phyloP scores from a whole-genome alignment of 495 filamentous ascomycete species.

The Aspergillus carlsbadensis region DNA sequence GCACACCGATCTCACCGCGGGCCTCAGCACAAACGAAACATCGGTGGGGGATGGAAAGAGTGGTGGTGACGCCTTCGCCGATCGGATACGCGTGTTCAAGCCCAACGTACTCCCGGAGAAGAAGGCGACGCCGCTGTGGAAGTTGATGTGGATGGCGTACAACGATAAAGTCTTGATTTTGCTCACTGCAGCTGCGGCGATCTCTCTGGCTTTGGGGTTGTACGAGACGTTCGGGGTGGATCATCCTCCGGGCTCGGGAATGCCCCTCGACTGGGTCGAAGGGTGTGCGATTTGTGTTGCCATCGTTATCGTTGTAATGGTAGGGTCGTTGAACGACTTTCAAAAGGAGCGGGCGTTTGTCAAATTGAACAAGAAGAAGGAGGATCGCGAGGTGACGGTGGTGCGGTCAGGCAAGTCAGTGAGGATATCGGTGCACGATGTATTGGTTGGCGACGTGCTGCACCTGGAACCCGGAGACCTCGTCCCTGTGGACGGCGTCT shows the following conservation, averaged over 20 bases:
- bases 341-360: slow-evolving; percentile 72
- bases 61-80: slow-evolving; percentile 58
- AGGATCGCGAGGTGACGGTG: slow-evolving; percentile 69
- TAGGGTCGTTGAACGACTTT: slow-evolving; percentile 67
- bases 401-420: slow-evolving; percentile 71
- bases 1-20: slow-evolving; percentile 62
- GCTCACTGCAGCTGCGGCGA: slow-evolving; percentile 71
- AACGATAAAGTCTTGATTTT: slow-evolving; percentile 85
- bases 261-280: slow-evolving; percentile 71
- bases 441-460: slow-evolving; percentile 82
- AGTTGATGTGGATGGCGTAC: slow-evolving; percentile 77
- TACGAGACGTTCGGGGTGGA: slow-evolving; percentile 57
- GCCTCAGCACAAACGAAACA: slow-evolving; percentile 74
- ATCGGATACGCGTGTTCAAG: slow-evolving; percentile 67
- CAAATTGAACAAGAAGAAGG: slow-evolving; percentile 70
- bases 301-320: slow-evolving; percentile 66
- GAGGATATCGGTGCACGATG: slow-evolving; percentile 76
- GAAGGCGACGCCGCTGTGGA: slow-evolving; percentile 68
- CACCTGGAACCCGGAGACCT: slow-evolving; percentile 84
- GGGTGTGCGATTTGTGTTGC: slow-evolving; percentile 71
- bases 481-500: slow-evolving; percentile 75
- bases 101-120: slow-evolving; percentile 69
- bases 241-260: slow-evolving; percentile 23
- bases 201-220: slow-evolving; percentile 83
- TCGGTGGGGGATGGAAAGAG: slow-evolving; percentile 48